Evolutionary conservation across 441 rosid species (phyloP), one percentile per base, ranked within the genome.

Genomic region (Bruguiera hainesii): DNA sequence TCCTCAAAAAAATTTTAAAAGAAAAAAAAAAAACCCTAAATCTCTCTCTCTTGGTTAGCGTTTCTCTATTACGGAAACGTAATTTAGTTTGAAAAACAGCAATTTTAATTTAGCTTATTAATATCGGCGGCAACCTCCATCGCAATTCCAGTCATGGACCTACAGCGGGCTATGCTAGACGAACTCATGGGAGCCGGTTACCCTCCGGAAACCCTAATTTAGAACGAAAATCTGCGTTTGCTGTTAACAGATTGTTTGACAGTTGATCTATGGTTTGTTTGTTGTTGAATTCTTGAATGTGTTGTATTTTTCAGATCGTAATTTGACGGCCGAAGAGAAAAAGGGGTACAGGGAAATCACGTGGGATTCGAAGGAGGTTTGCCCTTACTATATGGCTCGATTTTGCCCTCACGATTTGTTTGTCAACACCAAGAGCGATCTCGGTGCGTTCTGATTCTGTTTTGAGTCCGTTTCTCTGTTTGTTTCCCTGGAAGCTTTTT

Each of bases 401-500:
- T 92, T 95, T 74, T 95, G 99, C 70, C 98, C 99, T 58, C 96
- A 95, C 60, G 97, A 95, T 61, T 98, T 92, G 80, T 95, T 95
- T 52, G 94, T 92, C 83, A 95, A 95, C 79, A 95, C 98, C 60
- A 84, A 86, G 69, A 95, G 99, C 74, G 99, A 95, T 80, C 94
- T 95, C 61, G 98, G 98, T 95, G 63, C 16, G 86, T 80, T 61
- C 15, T 42, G 46, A 30, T 30, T 13, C 5, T 42, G 15, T 42
- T 42, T 42, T 42, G 48, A 42, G 16, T 42, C 18, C 48, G 48
- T 42, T 42, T 42, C 16, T 42, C 3, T 42, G 48, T 13, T 13
- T 13, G 3, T 3, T 13, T 11, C 0, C 48, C 48, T 11, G 48
- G 18, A 42, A 42, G 3, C 18, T 42, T 13, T 11, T 42, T 37